Conservation (phyloP, 768 basidiomycete species). For the Cubamyces lactineus region DNA sequence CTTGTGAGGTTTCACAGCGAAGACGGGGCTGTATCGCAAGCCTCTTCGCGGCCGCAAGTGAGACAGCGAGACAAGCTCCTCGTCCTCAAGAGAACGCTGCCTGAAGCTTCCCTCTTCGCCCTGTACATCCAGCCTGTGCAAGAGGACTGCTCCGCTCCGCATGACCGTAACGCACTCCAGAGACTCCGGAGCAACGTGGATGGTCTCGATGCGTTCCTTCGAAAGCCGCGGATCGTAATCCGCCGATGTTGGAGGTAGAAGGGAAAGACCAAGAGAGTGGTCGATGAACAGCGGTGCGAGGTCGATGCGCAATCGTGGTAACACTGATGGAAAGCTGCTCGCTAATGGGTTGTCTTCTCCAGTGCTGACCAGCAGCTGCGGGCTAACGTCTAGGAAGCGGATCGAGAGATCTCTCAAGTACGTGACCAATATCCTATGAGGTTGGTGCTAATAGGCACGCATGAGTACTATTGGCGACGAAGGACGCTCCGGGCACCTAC, state of each 20-base stretch:
- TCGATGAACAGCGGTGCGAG: conserved; percentile 54
- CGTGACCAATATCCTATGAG: conserved; percentile 66
- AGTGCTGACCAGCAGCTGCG: conserved; percentile 58
- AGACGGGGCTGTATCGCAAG: conserved; percentile 60
- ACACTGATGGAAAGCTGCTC: conserved; percentile 65
- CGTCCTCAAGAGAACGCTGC: conserved; percentile 39
- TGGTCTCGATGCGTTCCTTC: conserved; percentile 43
- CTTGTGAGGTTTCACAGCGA: conserved; percentile 54
- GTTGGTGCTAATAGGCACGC: conserved; percentile 52
- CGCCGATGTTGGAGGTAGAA: conserved; percentile 26
- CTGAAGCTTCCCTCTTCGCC: conserved; percentile 19
- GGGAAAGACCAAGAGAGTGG: conserved; percentile 38
- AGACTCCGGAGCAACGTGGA: conserved; percentile 56
- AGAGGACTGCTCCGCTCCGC: conserved; percentile 57
- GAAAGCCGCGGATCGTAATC: conserved; percentile 12
- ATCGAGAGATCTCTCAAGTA: conserved; percentile 65
- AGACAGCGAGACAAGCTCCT: conserved; percentile 56
- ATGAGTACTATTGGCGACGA: background rate
- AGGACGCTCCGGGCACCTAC: conserved; percentile 37
- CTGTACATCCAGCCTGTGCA: conserved; percentile 45
- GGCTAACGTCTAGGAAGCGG: conserved; percentile 75
- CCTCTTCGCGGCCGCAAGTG: conserved; percentile 47
- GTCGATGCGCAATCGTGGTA: conserved; percentile 65
- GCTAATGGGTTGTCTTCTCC: conserved; percentile 51
- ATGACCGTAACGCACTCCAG: conserved; percentile 60